Conservation (phyloP, 2,329 filamentous ascomycete genomes). For the Fusarium bactridioides region DNA sequence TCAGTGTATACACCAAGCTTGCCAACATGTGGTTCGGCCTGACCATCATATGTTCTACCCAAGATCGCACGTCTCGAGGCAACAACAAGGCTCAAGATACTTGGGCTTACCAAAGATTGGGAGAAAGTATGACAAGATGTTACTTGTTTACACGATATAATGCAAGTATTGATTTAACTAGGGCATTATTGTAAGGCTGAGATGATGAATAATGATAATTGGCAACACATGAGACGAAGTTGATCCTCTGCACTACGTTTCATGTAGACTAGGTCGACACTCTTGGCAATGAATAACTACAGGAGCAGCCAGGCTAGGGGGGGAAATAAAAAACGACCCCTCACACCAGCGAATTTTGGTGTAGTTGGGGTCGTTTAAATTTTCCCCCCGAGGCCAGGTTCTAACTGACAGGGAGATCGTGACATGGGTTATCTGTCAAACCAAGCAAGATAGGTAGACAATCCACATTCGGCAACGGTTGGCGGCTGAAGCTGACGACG, state of each 20-base stretch:
- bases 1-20: neutral
- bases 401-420: conserved; percentile 17
- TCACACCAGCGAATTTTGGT: too few species aligned
- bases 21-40: neutral
- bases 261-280: neutral
- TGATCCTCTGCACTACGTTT: conserved; percentile 23
- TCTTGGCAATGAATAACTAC: neutral
- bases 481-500: conserved; percentile 2
- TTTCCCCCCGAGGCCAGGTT: too few species aligned
- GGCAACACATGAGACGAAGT: conserved; percentile 20
- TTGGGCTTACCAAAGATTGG: too few species aligned
- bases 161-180: neutral
- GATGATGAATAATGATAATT: conserved; percentile 12
- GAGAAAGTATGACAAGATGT: neutral
- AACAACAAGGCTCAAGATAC: neutral
- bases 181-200: conserved; percentile 7
- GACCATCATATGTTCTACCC: neutral
- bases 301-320: neutral
- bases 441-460: conserved; percentile 2
- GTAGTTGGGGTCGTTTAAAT: too few species aligned
- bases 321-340: too few species aligned
- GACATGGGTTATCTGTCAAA: conserved; percentile 16
- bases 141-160: neutral
- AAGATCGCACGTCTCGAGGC: neutral
- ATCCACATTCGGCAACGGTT: conserved; percentile 15